Conservation (phyloP, 2,329 filamentous ascomycete species). For the Cadophora sp. region DNA sequence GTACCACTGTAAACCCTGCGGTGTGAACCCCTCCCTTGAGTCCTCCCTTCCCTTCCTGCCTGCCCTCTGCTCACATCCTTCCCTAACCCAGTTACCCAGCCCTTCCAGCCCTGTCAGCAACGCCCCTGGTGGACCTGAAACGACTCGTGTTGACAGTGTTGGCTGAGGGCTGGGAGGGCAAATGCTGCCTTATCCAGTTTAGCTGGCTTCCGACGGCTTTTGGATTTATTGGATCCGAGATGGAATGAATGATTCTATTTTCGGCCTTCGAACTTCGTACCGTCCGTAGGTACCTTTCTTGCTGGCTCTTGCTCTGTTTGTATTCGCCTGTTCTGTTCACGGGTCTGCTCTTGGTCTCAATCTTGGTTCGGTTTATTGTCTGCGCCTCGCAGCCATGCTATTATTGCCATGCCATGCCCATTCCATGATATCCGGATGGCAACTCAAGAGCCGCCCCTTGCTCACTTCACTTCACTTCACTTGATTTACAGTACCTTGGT, state of each 20-base stretch:
- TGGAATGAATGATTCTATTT: background rate
- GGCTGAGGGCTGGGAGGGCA: background rate
- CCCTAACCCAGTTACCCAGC: too few species aligned
- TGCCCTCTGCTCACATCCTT: background rate
- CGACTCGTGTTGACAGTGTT: conserved; percentile 15
- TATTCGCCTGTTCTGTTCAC: background rate
- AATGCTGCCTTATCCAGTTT: background rate
- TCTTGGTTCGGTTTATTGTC: too few species aligned
- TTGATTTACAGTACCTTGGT: too few species aligned
- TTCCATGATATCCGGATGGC: too few species aligned
- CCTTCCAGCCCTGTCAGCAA: conserved; percentile 8
- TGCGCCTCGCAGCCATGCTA: too few species aligned
- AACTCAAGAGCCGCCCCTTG: too few species aligned
- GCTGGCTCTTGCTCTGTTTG: conserved; percentile 2
- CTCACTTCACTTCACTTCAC: too few species aligned
- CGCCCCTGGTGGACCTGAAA: background rate
- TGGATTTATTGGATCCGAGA: too few species aligned
- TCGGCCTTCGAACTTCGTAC: background rate
- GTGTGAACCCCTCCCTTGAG: background rate
- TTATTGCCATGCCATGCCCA: too few species aligned
- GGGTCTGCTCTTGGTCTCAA: too few species aligned
- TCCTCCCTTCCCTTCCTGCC: background rate
- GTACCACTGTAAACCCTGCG: too few species aligned
- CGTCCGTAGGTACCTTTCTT: too few species aligned
- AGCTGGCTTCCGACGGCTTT: background rate